Percentiles rank a stretch among this genome's conserved stretches.
phyloP scores from a whole-genome alignment of 176 grass and related monocot genomes.

The Pontederia paniculata region DNA sequence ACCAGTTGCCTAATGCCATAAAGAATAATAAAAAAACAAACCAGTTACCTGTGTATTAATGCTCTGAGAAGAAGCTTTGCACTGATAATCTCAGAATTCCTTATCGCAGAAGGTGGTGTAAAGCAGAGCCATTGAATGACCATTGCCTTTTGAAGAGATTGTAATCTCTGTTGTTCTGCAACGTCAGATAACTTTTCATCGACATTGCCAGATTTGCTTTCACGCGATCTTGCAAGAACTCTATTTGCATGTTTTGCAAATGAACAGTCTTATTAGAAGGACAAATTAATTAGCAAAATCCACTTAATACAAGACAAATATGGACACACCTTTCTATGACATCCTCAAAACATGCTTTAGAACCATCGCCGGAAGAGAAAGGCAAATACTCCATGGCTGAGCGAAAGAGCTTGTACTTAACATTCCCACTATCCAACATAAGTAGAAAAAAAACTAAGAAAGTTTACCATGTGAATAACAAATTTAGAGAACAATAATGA shows the following conservation, averaged over 20 bases:
- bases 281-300: conserved; percentile 8
- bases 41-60: conserved; percentile 73
- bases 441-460: conserved; percentile 16
- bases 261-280: background rate
- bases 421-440: conserved; percentile 42
- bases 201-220: conserved; percentile 47
- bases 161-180: conserved; percentile 58
- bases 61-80: conserved; percentile 84
- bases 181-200: conserved; percentile 55
- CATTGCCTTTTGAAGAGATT: conserved; percentile 92
- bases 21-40: background rate
- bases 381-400: conserved; percentile 87
- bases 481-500: background rate
- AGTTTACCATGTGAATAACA: background rate
- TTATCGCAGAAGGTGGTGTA: conserved; percentile 71
- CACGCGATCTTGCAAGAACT: conserved; percentile 77
- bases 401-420: conserved; percentile 86
- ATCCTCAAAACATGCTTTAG: conserved; percentile 78
- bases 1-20: conserved; percentile 1
- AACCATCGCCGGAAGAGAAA: conserved; percentile 53
- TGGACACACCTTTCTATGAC: conserved; percentile 82
- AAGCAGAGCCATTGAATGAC: conserved; percentile 97
- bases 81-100: conserved; percentile 48
- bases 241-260: conserved; percentile 23
- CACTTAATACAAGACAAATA: conserved; percentile 7